Evolutionary conservation across 2,329 filamentous ascomycete genomes (phyloP), one percentile per base, ranked within the genome.

Genomic region (Trichoderma sp.): DNA sequence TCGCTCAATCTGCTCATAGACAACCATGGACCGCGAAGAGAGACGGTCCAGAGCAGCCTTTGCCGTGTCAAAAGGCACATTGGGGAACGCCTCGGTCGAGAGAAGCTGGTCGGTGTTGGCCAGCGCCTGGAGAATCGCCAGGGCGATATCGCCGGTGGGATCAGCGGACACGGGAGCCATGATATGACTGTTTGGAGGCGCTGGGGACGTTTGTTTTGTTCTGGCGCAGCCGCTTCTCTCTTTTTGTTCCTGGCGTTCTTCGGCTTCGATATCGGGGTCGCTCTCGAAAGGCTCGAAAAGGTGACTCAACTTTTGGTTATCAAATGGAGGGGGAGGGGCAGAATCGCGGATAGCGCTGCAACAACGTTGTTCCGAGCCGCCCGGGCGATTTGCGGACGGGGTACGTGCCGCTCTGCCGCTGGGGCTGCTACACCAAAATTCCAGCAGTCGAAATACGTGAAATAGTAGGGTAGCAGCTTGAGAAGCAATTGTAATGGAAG

Each of bases 11-110:
- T 92, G 91, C 75, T 96, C 89, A 81, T 97, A 97, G 73, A 87
- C 85, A 72, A 98, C 85, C 93, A 97, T 97, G 62, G 89, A 90
- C 75, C 95, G 88, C 70, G 93, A 96, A 35, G 86, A 87, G 65
- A 99, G 87, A 74, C 94, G 89, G 82, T 98, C 96, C 72, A 98
- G 86, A 35, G 93, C 92, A 72, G 92, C 91, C 84, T 97, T 98
- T 77, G 97, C 83, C 70, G 88, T 87, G 71, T 86, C 84, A 76
- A 90, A 91, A 76, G 88, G 84, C 75, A 85, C 81, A 74, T 86
- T 79, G 73, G 92, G 89, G 83, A 94, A 94, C 76, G 86, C 85
- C 75, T 92, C 87, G 76, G 84, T 84, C 65, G 92, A 92, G 74
- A 90, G 82, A 73, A 94, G 82, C 57, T 90, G 86, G 73, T 89